Evolutionary conservation across 768 basidiomycete species (phyloP).

Genomic region (Phanerochaete carnosa): DNA sequence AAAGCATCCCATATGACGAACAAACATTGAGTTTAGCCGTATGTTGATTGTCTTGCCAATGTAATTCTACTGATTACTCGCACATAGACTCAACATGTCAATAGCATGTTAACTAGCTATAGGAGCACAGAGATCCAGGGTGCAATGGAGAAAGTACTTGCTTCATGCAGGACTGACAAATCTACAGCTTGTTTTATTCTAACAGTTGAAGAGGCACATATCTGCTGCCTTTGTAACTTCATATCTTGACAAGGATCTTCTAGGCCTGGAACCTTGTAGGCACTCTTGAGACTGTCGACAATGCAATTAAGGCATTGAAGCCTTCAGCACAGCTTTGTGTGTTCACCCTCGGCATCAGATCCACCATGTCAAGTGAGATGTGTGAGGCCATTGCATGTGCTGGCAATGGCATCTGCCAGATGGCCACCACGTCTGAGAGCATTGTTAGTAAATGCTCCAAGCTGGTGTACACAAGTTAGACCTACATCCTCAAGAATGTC

Average conservation of each 20-base stretch:
- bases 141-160: conserved; percentile 40
- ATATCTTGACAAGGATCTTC: background rate
- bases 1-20: conserved; percentile 31
- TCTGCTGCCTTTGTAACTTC: background rate
- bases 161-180: conserved; percentile 32
- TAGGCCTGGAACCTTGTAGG: conserved; percentile 17
- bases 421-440: conserved; percentile 41
- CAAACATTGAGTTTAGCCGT: conserved; percentile 34
- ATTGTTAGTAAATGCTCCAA: conserved; percentile 47
- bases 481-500: conserved; percentile 42
- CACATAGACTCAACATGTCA: conserved; percentile 28
- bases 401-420: conserved; percentile 49
- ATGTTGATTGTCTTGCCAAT: conserved; percentile 18
- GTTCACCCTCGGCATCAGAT: conserved; percentile 59
- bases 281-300: conserved; percentile 17
- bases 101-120: conserved; percentile 36
- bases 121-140: conserved; percentile 50
- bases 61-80: background rate
- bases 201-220: conserved; percentile 51
- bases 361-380: conserved; percentile 43
- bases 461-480: conserved; percentile 49
- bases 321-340: conserved; percentile 38
- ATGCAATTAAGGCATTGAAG: conserved; percentile 31
- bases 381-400: conserved; percentile 51
- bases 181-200: conserved; percentile 49